Base-by-base conservation (phyloP, 768 basidiomycete genomes). In the Lactarius deliciosus region DNA sequence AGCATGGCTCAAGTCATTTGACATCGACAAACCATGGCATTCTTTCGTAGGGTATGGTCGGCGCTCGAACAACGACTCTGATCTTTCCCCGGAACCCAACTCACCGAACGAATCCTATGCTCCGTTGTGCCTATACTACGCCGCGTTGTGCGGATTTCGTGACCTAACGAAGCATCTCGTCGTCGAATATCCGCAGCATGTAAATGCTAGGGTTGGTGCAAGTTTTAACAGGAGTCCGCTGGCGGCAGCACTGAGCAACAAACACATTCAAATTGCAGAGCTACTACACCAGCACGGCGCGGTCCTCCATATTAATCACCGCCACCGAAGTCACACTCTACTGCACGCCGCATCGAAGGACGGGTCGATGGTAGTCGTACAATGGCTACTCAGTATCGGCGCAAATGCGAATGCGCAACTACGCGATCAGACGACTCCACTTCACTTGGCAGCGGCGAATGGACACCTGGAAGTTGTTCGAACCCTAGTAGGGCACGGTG, bases 301-400 rank as follows among this genome's bases (percentile, higher is more conserved):
- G 4, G 22, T 10, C 28, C 25, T 28, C 1, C 15, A 6, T 16
- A 55, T 30, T 18, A 5, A 6, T 28, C 5, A 55, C n/a, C n/a
- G n/a, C n/a, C n/a, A n/a, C 18, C 0, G 0, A 9, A 5, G 5
- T n/a, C 6, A 1, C 0, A 32, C 28, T 4, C 34, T 30, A 11
- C 34, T 57, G 20, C 56, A 32, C 56, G 56, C 32, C 9, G 56
- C 56, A 22, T 18, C 56, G n/a, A 3, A 16, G 0, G 30, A n/a
- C 0, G 30, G 56, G 2, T n/a, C n/a, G 10, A 2, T n/a, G 25
- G 11, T 20, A 13, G 32, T 36, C 3, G 34, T 1, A 8, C 18
- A 22, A 30, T 32, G 30, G 34, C 34, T 57, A 18, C 34, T 57
- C 1, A 36, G n/a, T 20, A 13, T 7, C 18, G 56, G 56, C 1